These are phyloP conservation scores for Linum usitatissimum DNA, from an alignment of 345 rosid species.

Conservation along the genomic window DNA sequence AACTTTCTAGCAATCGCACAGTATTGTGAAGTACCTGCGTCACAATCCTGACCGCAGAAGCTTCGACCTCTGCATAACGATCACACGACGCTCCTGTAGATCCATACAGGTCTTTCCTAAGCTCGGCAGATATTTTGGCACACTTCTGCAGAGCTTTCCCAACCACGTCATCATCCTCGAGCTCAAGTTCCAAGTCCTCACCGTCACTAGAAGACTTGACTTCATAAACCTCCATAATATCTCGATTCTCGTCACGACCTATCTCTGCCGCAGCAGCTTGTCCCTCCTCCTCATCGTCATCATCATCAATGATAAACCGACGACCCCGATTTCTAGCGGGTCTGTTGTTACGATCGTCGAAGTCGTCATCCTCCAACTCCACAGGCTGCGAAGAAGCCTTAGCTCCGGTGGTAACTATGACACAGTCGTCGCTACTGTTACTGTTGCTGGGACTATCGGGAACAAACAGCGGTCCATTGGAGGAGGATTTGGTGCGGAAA, in stretches of 20 bases:
- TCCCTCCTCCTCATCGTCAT: constrained; percentile 31
- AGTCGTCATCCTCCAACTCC: constrained; percentile 19
- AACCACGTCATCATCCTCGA: constrained; percentile 58
- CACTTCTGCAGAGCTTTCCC: constrained; percentile 85
- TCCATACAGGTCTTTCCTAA: constrained; percentile 71
- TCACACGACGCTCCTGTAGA: constrained; percentile 51
- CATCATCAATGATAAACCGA: constrained; percentile 69
- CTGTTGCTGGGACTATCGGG: constrained; percentile 13
- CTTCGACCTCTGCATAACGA: constrained; percentile 71
- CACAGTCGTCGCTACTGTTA: constrained; percentile 37
- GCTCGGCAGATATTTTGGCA: constrained; percentile 65
- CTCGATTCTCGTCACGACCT: constrained; percentile 18
- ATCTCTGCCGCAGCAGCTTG: constrained; percentile 18
- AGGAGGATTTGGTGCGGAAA: constrained; percentile 10
- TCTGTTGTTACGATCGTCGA: constrained; percentile 13
- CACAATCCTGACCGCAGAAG: constrained; percentile 71
- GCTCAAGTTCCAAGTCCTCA: constrained; percentile 19
- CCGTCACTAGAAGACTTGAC: constrained; percentile 33
- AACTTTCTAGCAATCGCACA: background rate
- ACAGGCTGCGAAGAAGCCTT: constrained; percentile 37
- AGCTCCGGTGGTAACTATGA: constrained; percentile 25
- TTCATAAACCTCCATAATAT: constrained; percentile 34
- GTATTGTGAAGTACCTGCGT: constrained; percentile 47
- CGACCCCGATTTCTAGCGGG: constrained; percentile 36
- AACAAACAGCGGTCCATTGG: background rate